A percentile compares a stretch with the other conserved stretches of the same genome.
phyloP scores from a whole-genome alignment of 805 yeast species.

The Ogataea dorogensis region DNA sequence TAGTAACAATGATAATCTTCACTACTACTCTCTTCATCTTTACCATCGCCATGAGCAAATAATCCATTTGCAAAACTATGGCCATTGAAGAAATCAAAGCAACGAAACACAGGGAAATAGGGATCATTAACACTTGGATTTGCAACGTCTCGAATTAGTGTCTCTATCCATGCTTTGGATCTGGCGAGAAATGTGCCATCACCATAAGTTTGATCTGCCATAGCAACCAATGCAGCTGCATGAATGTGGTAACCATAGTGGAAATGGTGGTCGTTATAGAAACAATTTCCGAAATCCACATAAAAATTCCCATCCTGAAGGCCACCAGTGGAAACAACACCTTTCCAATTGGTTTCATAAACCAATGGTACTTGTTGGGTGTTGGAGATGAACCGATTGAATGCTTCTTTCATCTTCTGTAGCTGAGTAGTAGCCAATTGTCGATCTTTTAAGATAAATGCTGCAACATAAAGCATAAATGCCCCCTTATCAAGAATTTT shows the following conservation, averaged over 20 bases:
- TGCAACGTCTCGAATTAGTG: constrained; percentile 64
- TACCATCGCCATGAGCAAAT: constrained; percentile 61
- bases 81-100: constrained; percentile 71
- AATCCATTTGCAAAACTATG: constrained; percentile 78
- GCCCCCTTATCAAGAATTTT: constrained; percentile 89
- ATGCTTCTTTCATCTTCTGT: constrained; percentile 61
- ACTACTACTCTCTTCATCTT: constrained; percentile 67
- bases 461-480: constrained; percentile 71
- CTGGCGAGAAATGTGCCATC: constrained; percentile 48
- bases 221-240: constrained; percentile 78
- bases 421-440: constrained; percentile 51
- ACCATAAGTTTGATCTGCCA: constrained; percentile 53
- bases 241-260: constrained; percentile 83
- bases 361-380: constrained; percentile 68
- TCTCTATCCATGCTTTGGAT: constrained; percentile 56
- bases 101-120: constrained; percentile 62
- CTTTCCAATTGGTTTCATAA: constrained; percentile 79
- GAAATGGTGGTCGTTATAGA: constrained; percentile 85
- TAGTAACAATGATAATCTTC: constrained; percentile 72
- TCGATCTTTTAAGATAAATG: constrained; percentile 59
- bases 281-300: constrained; percentile 66
- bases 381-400: constrained; percentile 67
- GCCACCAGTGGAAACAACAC: constrained; percentile 69
- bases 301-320: constrained; percentile 35
- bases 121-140: constrained; percentile 54